Percentiles rank a stretch among this genome's conserved stretches.
Evolutionary conservation across 1,284 basidiomycete genomes (phyloP).

Genomic region (Ustilago bromivora): DNA sequence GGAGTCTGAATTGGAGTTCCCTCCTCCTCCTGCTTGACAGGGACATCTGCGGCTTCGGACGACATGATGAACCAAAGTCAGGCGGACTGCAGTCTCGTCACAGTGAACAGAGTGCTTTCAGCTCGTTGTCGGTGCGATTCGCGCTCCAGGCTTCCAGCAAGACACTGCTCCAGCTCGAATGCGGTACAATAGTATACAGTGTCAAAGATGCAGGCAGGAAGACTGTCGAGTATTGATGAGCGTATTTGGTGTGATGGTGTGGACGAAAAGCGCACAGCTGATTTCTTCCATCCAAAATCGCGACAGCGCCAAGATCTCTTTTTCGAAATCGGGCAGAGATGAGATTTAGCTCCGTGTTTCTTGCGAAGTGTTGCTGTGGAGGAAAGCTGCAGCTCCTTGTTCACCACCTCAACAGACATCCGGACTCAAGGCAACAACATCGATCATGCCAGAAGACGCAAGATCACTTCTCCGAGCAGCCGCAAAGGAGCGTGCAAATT

Average conservation of each 20-base stretch:
- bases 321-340: conserved; percentile 4
- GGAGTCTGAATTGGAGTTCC: conserved; percentile 4
- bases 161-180: background rate
- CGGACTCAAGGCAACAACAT: background rate
- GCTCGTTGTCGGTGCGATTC: background rate
- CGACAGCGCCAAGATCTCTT: background rate
- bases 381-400: background rate
- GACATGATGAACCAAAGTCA: conserved; percentile 17
- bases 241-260: conserved; percentile 5
- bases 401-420: background rate
- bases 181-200: background rate
- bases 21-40: conserved; percentile 29
- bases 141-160: background rate
- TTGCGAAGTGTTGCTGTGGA: conserved; percentile 8
- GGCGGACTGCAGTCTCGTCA: background rate
- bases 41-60: conserved; percentile 24
- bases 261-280: background rate
- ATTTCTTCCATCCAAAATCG: conserved; percentile 7
- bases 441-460: conserved; percentile 44
- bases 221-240: background rate
- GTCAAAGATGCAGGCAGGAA: conserved; percentile 1
- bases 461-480: conserved; percentile 49
- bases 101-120: background rate
- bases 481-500: conserved; percentile 33
- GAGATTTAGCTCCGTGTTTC: background rate